Evolutionary conservation across 805 yeast genomes (phyloP), one percentile per base, ranked within the genome.

Genomic region (Nakazawaea pomicola): DNA sequence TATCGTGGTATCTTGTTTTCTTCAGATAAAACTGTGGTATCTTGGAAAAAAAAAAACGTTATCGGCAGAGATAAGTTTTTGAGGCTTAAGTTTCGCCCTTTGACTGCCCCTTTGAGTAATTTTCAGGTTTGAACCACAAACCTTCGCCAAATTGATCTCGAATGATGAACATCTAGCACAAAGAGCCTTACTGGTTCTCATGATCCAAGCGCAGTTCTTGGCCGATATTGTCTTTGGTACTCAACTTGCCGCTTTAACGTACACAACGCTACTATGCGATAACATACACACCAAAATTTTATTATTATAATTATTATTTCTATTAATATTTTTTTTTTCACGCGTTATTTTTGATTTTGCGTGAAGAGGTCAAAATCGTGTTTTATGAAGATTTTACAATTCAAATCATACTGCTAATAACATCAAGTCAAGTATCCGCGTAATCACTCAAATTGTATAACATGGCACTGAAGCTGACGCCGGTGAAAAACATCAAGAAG

Each of bases 401-500:
- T 8, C 25, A 23, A 23, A 7, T 23, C 25, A 23, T 23, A 8
- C 10, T 23, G 25, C 25, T 10, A 23, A 10, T n/a, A n/a, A n/a
- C n/a, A n/a, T n/a, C n/a, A 23, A 23, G 25, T 23, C 10, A 23
- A 23, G 25, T 23, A 23, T 23, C 25, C 7, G 25, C n/a, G n/a
- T n/a, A n/a, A n/a, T n/a, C n/a, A n/a, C n/a, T n/a, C n/a, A 3
- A 24, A 24, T 11, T n/a, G 4, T 4, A 5, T 11, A 29, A 8
- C 9, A 36, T 36, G 40, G 33, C 38, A 7, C 14, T 19, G 25
- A 37, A 30, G 16, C 28, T 17, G 17, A 42, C 45, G 17, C 41
- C 41, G 12, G 33, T 28, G 24, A 42, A 42, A 28, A 37, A 18
- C 2, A 8, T 11, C 10, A 41, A 38, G 19, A 46, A 38, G 16